Conservation (phyloP, 2,329 filamentous ascomycete species). For the Alternaria sp. region DNA sequence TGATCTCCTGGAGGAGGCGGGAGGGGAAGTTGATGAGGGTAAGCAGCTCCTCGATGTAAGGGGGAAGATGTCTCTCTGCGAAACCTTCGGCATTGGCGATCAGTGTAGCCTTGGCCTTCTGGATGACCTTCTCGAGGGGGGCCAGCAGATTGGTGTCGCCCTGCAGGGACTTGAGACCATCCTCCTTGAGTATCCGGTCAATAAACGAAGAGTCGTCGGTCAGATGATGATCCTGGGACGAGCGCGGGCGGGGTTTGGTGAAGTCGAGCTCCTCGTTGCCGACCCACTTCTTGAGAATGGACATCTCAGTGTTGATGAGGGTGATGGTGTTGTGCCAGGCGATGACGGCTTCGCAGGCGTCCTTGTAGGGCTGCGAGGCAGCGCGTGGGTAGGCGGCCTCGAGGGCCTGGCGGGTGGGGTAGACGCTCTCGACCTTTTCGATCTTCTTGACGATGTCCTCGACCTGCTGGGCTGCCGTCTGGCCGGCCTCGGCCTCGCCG, state of each 20-base stretch:
- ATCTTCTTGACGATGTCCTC: conserved; percentile 89
- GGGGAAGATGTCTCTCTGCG: conserved; percentile 86
- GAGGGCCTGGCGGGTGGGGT: conserved; percentile 80
- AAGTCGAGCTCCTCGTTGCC: conserved; percentile 96
- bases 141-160: conserved; percentile 84
- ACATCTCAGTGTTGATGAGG: conserved; percentile 93
- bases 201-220: conserved; percentile 93
- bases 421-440: conserved; percentile 85
- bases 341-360: conserved; percentile 87
- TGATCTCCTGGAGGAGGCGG: conserved; percentile 94
- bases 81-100: conserved; percentile 88
- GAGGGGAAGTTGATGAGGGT: conserved; percentile 98
- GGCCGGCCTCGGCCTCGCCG: conserved; percentile 89
- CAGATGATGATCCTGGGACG: conserved; percentile 74
- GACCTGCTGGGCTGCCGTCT: conserved; percentile 86
- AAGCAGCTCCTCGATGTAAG: conserved; percentile 94
- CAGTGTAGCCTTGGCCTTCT: conserved; percentile 90
- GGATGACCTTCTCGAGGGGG: conserved; percentile 84
- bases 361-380: conserved; percentile 77
- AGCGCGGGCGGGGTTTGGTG: conserved; percentile 73
- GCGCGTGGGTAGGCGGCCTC: conserved; percentile 78
- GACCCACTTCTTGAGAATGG: conserved; percentile 93
- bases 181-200: conserved; percentile 93
- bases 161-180: conserved; percentile 90
- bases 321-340: conserved; percentile 98